Evolutionary conservation across 1,284 basidiomycete genomes (phyloP).

Genomic region (Sporisorium reilianum): DNA sequence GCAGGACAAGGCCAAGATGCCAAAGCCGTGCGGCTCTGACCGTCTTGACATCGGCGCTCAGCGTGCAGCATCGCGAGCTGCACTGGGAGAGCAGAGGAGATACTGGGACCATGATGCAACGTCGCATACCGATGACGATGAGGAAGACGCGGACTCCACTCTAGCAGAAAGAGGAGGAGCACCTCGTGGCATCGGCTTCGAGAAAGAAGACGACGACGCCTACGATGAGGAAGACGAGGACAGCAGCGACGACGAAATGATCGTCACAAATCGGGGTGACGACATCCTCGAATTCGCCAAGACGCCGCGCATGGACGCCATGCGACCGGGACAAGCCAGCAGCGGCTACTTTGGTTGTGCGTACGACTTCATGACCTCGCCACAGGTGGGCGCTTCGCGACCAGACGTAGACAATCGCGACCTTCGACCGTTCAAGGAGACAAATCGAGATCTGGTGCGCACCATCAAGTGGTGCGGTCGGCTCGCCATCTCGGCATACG

Average conservation of each 20-base stretch:
- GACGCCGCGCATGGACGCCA: slow-evolving; percentile 48
- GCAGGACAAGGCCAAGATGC: neutral
- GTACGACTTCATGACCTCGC: slow-evolving; percentile 50
- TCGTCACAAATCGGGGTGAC: slow-evolving; percentile 61
- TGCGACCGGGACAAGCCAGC: slow-evolving; percentile 31
- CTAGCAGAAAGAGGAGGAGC: neutral
- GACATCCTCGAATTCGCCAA: slow-evolving; percentile 67
- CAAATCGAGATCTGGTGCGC: slow-evolving; percentile 48
- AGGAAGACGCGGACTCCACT: neutral
- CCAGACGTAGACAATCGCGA: slow-evolving; percentile 13
- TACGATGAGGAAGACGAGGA: slow-evolving; percentile 37
- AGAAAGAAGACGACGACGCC: slow-evolving; percentile 17
- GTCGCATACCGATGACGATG: neutral
- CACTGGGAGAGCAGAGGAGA: slow-evolving; percentile 17
- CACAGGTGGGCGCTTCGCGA: slow-evolving; percentile 32
- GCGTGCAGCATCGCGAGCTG: slow-evolving; percentile 43
- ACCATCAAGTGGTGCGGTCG: slow-evolving; percentile 68
- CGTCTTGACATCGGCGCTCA: slow-evolving; percentile 48
- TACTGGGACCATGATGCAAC: slow-evolving; percentile 6
- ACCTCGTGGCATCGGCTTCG: neutral
- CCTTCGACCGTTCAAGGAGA: slow-evolving; percentile 33
- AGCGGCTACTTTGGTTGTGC: slow-evolving; percentile 52
- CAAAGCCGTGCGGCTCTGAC: slow-evolving; percentile 8
- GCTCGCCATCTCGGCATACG: slow-evolving; percentile 65
- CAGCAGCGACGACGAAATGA: slow-evolving; percentile 59